phyloP scores from a whole-genome alignment of 2,329 filamentous ascomycete genomes.

The Penicillium sp. region DNA sequence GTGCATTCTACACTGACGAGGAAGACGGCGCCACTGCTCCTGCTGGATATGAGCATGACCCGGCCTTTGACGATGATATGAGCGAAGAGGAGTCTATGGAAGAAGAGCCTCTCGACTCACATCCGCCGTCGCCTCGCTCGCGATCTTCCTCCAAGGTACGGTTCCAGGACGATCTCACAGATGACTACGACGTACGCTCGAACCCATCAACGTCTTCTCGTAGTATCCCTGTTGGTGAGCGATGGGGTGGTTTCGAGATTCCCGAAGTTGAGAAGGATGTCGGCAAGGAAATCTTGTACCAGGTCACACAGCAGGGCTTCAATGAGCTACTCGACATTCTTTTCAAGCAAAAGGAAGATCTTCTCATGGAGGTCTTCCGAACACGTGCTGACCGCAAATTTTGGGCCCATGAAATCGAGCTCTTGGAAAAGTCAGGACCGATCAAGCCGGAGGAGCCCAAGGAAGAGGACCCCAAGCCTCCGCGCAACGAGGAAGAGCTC shows the following conservation, averaged over 20 bases:
- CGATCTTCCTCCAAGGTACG: conserved; percentile 76
- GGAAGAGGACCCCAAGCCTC: conserved; percentile 23
- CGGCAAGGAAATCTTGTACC: conserved; percentile 84
- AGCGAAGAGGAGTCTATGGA: conserved; percentile 57
- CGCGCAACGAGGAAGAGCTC: conserved; percentile 28
- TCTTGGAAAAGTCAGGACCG: conserved; percentile 32
- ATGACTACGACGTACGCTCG: conserved; percentile 67
- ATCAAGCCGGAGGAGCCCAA: conserved; percentile 20
- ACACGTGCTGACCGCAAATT: conserved; percentile 62
- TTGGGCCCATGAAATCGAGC: conserved; percentile 46
- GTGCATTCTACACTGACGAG: conserved; percentile 80
- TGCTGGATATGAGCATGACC: conserved; percentile 55
- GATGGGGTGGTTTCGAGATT: conserved; percentile 75
- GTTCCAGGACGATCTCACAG: conserved; percentile 67
- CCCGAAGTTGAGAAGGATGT: conserved; percentile 78
- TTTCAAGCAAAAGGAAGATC: conserved; percentile 76
- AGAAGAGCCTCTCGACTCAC: conserved; percentile 32
- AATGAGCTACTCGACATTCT: conserved; percentile 87
- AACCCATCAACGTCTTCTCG: conserved; percentile 71
- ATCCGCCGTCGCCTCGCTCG: conserved; percentile 55
- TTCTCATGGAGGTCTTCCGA: conserved; percentile 65
- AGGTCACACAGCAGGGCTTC: conserved; percentile 86
- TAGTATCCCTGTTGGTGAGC: conserved; percentile 63
- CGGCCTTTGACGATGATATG: conserved; percentile 39
- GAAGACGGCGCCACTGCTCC: conserved; percentile 73